A percentile compares a stretch with the other conserved stretches of the same genome.
Evolutionary conservation across 2,329 filamentous ascomycete genomes (phyloP).

Genomic region (Fusarium miscanthi): DNA sequence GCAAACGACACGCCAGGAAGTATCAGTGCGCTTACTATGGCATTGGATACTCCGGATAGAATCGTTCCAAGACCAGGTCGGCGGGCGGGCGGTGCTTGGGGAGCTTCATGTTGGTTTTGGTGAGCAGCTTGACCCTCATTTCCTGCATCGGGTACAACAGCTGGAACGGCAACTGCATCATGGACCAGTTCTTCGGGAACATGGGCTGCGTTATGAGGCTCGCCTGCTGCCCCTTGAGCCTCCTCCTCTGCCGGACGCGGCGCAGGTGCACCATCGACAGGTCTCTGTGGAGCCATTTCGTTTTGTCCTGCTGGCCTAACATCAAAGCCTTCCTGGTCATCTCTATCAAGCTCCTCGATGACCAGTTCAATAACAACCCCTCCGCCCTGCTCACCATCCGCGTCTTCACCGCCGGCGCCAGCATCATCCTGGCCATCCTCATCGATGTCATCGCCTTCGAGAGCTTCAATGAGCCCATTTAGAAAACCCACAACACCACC

Average conservation of each 20-base stretch:
- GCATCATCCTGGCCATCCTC: conserved; percentile 39
- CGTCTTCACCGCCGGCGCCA: conserved; percentile 26
- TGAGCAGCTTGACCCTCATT: conserved; percentile 4
- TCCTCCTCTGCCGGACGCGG: conserved; percentile 2
- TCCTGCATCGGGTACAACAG: not conserved
- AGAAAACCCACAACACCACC: conserved; percentile 52
- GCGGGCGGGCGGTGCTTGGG: conserved; percentile 50
- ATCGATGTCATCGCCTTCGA: conserved; percentile 51
- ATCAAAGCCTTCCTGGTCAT: conserved; percentile 54
- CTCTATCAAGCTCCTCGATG: conserved; percentile 52
- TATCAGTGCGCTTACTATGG: conserved; percentile 69
- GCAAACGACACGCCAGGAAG: conserved; percentile 84
- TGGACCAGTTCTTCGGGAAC: not conserved
- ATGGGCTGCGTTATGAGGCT: conserved; percentile 1
- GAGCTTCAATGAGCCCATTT: conserved; percentile 51
- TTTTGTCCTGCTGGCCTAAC: conserved; percentile 38
- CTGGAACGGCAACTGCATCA: conserved; percentile 1
- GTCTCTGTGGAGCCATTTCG: conserved; percentile 12
- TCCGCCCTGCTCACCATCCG: conserved; percentile 41
- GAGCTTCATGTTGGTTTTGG: conserved; percentile 48
- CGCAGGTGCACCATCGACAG: conserved; percentile 1
- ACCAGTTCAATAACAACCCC: conserved; percentile 51
- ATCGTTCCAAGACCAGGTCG: conserved; percentile 51
- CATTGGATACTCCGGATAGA: conserved; percentile 59
- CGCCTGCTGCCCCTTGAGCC: not conserved